Percentiles rank a stretch among this genome's conserved stretches.
Evolutionary conservation across 345 rosid genomes (phyloP).

Genomic region (Dovyalis caffra): DNA sequence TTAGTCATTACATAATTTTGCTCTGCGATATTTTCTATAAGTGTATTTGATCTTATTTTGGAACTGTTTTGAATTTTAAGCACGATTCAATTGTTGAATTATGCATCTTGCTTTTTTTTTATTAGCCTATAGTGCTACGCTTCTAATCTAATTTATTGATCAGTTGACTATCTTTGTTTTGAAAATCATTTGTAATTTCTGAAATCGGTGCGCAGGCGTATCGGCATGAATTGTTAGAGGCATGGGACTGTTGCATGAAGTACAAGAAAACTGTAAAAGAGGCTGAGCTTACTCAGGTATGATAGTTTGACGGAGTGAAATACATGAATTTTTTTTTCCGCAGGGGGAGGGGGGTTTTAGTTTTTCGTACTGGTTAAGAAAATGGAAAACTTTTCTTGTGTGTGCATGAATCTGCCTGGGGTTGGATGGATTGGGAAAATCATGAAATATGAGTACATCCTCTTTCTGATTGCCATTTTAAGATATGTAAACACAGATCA

Average conservation of each 20-base stretch:
- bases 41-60: background rate
- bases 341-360: too few species aligned
- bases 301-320: background rate
- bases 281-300: conserved; percentile 96
- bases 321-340: background rate
- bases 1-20: background rate
- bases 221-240: conserved; percentile 81
- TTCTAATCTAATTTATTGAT: background rate
- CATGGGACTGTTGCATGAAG: conserved; percentile 86
- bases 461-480: background rate
- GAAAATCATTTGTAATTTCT: background rate
- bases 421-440: background rate
- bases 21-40: background rate
- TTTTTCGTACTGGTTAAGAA: background rate
- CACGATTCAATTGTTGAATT: background rate
- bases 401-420: background rate
- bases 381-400: background rate
- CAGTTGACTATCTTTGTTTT: background rate
- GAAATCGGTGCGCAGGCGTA: conserved; percentile 56
- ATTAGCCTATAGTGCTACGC: background rate
- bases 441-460: background rate
- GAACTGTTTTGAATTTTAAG: background rate
- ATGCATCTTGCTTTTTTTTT: background rate
- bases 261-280: conserved; percentile 88
- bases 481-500: background rate